Evolutionary conservation across 306 rosid genomes (phyloP).

Genomic region (Phaseolus lunatus): DNA sequence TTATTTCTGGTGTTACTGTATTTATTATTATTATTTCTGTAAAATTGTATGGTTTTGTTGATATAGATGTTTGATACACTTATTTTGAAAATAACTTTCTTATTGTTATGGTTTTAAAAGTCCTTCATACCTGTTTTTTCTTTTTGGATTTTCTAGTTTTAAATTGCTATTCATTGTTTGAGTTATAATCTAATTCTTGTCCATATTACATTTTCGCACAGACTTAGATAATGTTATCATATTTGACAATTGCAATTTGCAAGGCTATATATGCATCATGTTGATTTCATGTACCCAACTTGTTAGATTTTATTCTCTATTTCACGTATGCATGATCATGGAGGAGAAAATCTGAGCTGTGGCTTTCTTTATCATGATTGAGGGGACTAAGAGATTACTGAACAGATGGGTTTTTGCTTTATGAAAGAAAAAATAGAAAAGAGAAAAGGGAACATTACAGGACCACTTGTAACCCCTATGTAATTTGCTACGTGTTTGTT

Average conservation of each 20-base stretch:
- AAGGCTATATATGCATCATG: constrained; percentile 24
- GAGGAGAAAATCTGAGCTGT: neutral
- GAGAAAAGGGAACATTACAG: neutral
- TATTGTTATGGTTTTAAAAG: constrained; percentile 9
- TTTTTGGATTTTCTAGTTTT: neutral
- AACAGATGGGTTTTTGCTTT: neutral
- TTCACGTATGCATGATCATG: neutral
- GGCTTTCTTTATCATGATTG: neutral
- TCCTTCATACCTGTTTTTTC: neutral
- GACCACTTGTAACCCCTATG: neutral
- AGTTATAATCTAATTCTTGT: neutral
- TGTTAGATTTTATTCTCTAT: constrained; percentile 4
- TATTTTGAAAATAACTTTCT: neutral
- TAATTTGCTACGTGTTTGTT: constrained; percentile 17
- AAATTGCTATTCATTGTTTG: constrained; percentile 25
- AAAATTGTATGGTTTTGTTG: constrained; percentile 4
- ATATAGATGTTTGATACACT: constrained; percentile 1
- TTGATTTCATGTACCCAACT: neutral
- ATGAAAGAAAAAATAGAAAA: neutral
- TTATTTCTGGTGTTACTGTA: neutral
- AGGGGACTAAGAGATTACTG: neutral
- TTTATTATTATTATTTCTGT: neutral
- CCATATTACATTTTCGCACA: neutral
- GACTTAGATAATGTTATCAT: neutral
- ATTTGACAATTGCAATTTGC: neutral